Evolutionary conservation across 1,139 yeast species (phyloP).

Genomic region (Saccharomyces hybrid): DNA sequence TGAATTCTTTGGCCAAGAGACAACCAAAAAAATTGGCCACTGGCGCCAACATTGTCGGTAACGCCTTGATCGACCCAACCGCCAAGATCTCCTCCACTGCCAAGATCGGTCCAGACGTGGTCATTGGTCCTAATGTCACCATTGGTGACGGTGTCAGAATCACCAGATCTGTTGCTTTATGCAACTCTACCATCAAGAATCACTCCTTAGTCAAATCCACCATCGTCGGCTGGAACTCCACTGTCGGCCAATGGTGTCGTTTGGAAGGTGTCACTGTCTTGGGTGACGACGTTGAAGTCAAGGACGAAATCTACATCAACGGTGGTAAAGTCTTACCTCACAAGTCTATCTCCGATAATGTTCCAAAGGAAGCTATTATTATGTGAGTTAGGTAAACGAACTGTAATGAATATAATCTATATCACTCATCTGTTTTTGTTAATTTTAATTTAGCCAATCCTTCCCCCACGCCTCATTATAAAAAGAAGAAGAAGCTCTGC

Average conservation of each 20-base stretch:
- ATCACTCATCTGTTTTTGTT: neutral
- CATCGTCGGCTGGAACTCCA: conserved; percentile 98
- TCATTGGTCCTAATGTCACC: conserved; percentile 92
- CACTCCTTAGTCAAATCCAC: conserved; percentile 98
- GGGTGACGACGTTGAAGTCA: conserved; percentile 98
- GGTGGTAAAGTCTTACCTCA: conserved; percentile 99
- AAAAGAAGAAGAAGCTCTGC: neutral
- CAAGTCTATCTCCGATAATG: conserved; percentile 92
- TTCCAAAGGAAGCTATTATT: conserved; percentile 95
- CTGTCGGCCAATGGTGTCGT: conserved; percentile 99
- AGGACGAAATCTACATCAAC: conserved; percentile 96
- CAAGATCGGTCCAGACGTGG: conserved; percentile 97
- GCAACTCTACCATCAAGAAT: conserved; percentile 87
- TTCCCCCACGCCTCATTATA: neutral
- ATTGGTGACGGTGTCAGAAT: conserved; percentile 99
- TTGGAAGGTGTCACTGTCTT: conserved; percentile 95
- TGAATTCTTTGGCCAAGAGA: conserved; percentile 79
- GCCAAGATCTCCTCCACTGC: conserved; percentile 91
- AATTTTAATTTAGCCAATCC: neutral
- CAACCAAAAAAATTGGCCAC: conserved; percentile 59
- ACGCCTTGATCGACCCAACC: conserved; percentile 89
- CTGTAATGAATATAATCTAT: neutral
- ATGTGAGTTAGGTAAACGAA: conserved; percentile 46
- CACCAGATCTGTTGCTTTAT: conserved; percentile 87
- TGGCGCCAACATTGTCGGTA: conserved; percentile 76